Percentiles rank a stretch among this genome's conserved stretches.
These are phyloP conservation scores for Cetradonia linearis DNA, from an alignment of 495 filamentous ascomycete genomes.

Conservation along the genomic window DNA sequence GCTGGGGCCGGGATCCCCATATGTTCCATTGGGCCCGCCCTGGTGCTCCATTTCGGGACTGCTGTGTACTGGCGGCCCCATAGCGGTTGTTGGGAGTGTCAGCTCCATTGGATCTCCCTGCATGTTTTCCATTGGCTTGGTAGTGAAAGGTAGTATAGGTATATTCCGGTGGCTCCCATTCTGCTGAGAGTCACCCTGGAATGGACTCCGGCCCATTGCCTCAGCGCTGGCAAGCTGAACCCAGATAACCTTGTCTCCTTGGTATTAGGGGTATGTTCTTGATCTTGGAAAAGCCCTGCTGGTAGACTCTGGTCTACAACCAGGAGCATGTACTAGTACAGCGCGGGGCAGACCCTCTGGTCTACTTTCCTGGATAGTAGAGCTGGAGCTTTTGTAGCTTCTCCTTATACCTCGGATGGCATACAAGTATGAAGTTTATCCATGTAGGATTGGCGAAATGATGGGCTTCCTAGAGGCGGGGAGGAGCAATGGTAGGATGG, in stretches of 20 bases:
- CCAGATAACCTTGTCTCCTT: neutral
- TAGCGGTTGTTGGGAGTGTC: slow-evolving; percentile 37
- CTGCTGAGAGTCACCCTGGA: slow-evolving; percentile 19
- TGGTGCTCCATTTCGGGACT: slow-evolving; percentile 39
- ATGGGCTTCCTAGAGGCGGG: neutral
- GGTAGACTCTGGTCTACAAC: neutral
- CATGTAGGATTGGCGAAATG: neutral
- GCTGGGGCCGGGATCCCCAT: slow-evolving; percentile 15
- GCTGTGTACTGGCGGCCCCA: slow-evolving; percentile 36
- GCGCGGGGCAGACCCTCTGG: neutral
- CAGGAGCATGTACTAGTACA: neutral
- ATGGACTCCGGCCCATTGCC: slow-evolving; percentile 23
- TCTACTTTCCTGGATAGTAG: neutral
- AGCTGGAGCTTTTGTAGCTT: neutral
- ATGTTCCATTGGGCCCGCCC: slow-evolving; percentile 28
- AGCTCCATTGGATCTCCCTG: slow-evolving; percentile 41
- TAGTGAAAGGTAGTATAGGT: slow-evolving; percentile 37
- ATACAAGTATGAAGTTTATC: neutral
- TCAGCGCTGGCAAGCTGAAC: neutral
- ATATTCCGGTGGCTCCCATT: slow-evolving; percentile 23
- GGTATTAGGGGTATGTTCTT: neutral
- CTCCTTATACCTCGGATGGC: neutral
- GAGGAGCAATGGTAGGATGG: neutral
- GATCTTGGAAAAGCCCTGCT: neutral
- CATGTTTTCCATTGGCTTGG: slow-evolving; percentile 30